Evolutionary conservation across 805 yeast genomes (phyloP), one percentile per base, ranked within the genome.

Genomic region (Zygosaccharomyces bisporus): DNA sequence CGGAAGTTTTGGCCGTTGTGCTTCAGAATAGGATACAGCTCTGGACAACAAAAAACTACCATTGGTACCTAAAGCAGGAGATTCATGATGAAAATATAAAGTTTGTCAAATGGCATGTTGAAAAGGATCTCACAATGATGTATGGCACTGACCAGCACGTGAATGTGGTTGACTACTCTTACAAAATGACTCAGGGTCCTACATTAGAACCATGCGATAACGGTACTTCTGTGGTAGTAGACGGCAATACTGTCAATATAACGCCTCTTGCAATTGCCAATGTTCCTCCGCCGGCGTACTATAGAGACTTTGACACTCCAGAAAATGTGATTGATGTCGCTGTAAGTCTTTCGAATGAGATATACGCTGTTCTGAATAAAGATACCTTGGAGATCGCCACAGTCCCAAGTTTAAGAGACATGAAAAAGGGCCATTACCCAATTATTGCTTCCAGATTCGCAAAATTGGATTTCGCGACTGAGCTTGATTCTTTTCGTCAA

Each of bases 221-320:
- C 20, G 98, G 99, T 38, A 79, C 85, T 73, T 77, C 80, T 7
- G 67, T 85, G 16, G 96, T 91, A 0, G 71, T 83, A 27, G 98
- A 93, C 67, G 96, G 96, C 1, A 55, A 63, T 1, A 72, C 74
- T 9, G 76, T 83, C 10, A 77, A 80, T 52, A 67, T 89, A 17
- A 91, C 99, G 0, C 97, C 98, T 0, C 71, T 93, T 29, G 74
- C 84, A 1, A 60, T 81, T 23, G 95, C 96, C 1, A 88, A 82
- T 60, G 91, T 88, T 8, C 99, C 99, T 3, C 99, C 99, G 0
- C 99, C 99, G 34, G 79, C 87, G 60, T 75, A 86, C 18, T 83
- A 75, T 58, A 74, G 95, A 46, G 86, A 81, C 39, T 64, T 87
- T 40, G 77, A 74, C 7, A 67, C 80, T 9, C 71, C 70, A 6